Conservation (phyloP, 345 rosid species). For the Salix dunnii region DNA sequence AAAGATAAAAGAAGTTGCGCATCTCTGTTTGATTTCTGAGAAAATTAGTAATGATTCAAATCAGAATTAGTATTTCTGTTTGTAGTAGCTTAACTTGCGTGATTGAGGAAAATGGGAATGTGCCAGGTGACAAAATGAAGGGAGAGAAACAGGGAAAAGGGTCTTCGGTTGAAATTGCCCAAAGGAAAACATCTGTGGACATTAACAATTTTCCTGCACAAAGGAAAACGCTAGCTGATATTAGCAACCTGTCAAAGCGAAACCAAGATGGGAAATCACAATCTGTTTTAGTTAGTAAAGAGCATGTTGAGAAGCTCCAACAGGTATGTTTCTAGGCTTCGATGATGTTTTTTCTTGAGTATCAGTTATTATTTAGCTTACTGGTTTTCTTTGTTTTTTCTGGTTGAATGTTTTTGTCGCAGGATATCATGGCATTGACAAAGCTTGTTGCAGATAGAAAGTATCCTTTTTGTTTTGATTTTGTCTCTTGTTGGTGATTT, state of each 20-base stretch:
- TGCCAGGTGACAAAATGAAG: conserved; percentile 18
- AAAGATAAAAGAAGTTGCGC: not conserved
- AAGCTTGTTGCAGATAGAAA: conserved; percentile 49
- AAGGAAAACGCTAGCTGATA: conserved; percentile 33
- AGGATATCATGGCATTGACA: conserved; percentile 55
- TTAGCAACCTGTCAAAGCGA: conserved; percentile 47
- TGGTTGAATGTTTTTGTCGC: conserved; percentile 19
- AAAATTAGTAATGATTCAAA: not conserved
- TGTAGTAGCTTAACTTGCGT: not conserved
- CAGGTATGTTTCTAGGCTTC: conserved; percentile 29
- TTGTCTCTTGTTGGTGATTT: conserved; percentile 8
- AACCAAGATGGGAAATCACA: conserved; percentile 34
- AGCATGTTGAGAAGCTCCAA: conserved; percentile 42
- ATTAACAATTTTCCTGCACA: conserved; percentile 45
- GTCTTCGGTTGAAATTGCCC: conserved; percentile 27
- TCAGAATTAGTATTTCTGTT: not conserved
- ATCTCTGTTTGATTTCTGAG: not conserved
- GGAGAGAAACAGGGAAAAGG: conserved; percentile 28
- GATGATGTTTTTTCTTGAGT: not conserved
- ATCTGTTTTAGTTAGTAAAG: conserved; percentile 24
- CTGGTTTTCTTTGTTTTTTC: conserved; percentile 1
- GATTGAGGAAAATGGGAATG: not conserved
- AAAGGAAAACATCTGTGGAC: conserved; percentile 49
- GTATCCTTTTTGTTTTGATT: conserved; percentile 29
- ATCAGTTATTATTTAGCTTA: conserved; percentile 3